Evolutionary conservation across 306 rosid genomes (phyloP).

Genomic region (Sesbania bispinosa): DNA sequence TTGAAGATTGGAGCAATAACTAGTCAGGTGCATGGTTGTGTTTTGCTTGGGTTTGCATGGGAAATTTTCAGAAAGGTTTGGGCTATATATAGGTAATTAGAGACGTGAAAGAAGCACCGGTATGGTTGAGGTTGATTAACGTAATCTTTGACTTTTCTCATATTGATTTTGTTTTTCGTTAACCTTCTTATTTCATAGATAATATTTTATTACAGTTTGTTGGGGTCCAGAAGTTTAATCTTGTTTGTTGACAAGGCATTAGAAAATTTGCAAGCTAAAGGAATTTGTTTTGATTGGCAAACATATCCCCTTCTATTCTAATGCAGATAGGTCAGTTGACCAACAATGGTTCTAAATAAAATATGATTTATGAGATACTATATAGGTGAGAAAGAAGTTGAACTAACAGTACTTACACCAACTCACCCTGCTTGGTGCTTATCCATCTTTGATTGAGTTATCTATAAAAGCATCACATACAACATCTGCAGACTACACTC

Average conservation of each 20-base stretch:
- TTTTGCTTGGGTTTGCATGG: no score
- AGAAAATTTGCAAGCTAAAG: background rate
- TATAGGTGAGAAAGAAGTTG: slow-evolving; percentile 16
- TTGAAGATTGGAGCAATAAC: no score
- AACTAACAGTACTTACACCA: background rate
- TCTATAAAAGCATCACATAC: slow-evolving; percentile 19
- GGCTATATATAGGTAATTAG: no score
- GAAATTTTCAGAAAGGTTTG: no score
- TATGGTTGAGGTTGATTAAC: background rate
- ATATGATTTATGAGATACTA: background rate
- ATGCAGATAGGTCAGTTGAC: background rate
- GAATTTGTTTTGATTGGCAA: background rate
- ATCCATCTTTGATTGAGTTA: background rate
- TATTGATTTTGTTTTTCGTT: no score
- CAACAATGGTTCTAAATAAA: background rate
- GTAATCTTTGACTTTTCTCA: background rate
- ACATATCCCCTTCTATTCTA: background rate
- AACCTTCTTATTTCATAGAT: background rate
- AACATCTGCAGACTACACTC: background rate
- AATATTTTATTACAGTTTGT: no score
- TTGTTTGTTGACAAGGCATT: background rate
- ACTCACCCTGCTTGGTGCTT: background rate
- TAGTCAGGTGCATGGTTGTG: no score
- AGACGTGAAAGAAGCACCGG: no score
- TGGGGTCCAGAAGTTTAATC: no score